These are phyloP conservation scores for Nannizziopsis barbatae DNA, from an alignment of 2,329 filamentous ascomycete species.

Conservation along the genomic window DNA sequence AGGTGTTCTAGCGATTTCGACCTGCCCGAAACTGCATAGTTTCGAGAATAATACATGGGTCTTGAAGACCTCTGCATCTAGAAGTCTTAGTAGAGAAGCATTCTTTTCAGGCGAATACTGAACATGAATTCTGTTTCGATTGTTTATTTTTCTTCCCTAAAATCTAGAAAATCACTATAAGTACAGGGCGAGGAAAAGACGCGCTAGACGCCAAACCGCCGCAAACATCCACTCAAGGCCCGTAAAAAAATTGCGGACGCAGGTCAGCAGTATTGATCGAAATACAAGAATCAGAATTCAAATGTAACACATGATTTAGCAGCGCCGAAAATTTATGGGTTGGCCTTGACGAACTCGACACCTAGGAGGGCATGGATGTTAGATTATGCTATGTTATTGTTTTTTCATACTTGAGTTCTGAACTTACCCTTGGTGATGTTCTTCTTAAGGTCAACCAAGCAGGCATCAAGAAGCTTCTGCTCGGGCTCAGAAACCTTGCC, in stretches of 20 bases:
- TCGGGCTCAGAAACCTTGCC: conserved; percentile 76
- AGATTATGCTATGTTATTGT: background rate
- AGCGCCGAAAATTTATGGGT: conserved; percentile 31
- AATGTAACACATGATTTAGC: background rate
- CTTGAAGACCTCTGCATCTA: too few species aligned
- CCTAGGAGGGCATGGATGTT: conserved; percentile 18
- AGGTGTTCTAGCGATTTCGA: too few species aligned
- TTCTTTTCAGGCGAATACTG: too few species aligned
- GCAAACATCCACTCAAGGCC: conserved; percentile 5
- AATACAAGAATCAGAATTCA: background rate
- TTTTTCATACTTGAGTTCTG: background rate
- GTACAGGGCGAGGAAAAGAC: conserved; percentile 5
- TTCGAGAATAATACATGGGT: too few species aligned
- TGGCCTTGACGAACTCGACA: conserved; percentile 53
- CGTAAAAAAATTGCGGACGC: conserved; percentile 3
- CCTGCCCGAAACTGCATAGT: too few species aligned
- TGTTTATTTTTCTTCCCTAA: background rate
- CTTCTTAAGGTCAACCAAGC: conserved; percentile 54
- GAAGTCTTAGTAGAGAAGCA: too few species aligned
- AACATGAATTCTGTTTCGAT: background rate
- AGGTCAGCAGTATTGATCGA: conserved; percentile 3
- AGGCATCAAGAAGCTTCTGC: conserved; percentile 78
- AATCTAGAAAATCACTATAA: conserved; percentile 8
- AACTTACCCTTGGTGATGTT: conserved; percentile 83
- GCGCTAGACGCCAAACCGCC: conserved; percentile 6